Base-by-base conservation (phyloP, 441 rosid species). In the Pelargonium cotyledonis region DNA sequence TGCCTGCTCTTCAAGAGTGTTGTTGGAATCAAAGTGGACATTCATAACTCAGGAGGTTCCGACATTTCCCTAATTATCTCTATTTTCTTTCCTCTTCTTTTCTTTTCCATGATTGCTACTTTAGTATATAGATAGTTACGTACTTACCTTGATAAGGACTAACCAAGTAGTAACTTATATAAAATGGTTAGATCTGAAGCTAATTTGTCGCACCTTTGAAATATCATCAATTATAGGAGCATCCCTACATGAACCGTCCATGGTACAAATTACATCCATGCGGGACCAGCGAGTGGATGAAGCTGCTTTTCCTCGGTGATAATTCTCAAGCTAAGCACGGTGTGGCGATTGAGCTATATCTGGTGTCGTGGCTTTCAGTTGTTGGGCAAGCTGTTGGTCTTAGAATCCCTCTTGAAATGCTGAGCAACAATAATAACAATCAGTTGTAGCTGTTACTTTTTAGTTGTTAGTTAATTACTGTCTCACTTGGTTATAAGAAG, bases 251-350 rank as follows among this genome's bases (percentile, higher is more conserved):
- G 73, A 80, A 84, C 73, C 79, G 91, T 63, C 96, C 96, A 26
- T 94, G 98, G 99, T 86, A 80, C 81, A 91, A 94, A 82, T 76
- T 94, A 72, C 99, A 91, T 82, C 97, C 97, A 0, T 94, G 97
- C 38, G 97, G 94, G 4, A 91, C 95, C 38, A 73, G 84, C 19
- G 96, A 94, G 73, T 91, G 96, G 92, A 84, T 89, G 80, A 88
- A 85, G 72, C 72, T 88, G 72, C 93, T 87, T 57, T 81, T 85
- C 68, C 79, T 64, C 21, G 81, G 81, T 1, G 77, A 82, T 11
- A 65, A 74, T 68, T 72, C 65, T 23, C 29, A 44, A 55, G 49
- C 58, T 23, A 76, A 71, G 31, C 74, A 64, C 65, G 80, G 68
- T 18, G 75, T 51, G 19, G 65, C 74, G 5, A 4, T 81, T 63